Percentiles rank a stretch among this genome's conserved stretches.
Evolutionary conservation across 169 alveolate species (phyloP).

Genomic region (Plasmodium reichenowi): DNA sequence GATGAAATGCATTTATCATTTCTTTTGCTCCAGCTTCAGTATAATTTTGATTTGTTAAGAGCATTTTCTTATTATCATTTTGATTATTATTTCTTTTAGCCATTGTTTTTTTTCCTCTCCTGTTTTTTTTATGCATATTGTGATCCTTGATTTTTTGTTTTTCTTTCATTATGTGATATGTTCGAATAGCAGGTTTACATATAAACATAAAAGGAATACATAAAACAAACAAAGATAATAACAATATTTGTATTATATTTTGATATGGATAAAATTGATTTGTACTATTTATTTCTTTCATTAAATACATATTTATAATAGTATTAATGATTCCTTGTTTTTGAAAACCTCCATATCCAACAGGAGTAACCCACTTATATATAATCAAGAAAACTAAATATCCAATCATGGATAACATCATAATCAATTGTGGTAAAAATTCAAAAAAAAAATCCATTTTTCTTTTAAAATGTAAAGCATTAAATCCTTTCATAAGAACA

Average conservation of each 20-base stretch:
- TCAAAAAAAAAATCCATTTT: slow-evolving; percentile 95
- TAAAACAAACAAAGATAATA: slow-evolving; percentile 88
- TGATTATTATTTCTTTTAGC: slow-evolving; percentile 8
- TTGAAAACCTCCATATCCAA: slow-evolving; percentile 85
- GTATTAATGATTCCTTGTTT: slow-evolving; percentile 97
- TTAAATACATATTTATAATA: slow-evolving; percentile 95
- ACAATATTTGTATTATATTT: slow-evolving; percentile 85
- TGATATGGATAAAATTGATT: slow-evolving; percentile 87
- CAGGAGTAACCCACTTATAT: slow-evolving; percentile 95
- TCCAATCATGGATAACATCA: slow-evolving; percentile 95
- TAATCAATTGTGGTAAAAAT: slow-evolving; percentile 97
- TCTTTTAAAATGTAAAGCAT: slow-evolving; percentile 92
- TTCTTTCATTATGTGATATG: slow-evolving; percentile 74
- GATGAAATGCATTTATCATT: slow-evolving; percentile 71
- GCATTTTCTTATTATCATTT: background rate
- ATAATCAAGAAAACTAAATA: slow-evolving; percentile 95
- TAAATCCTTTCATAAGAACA: slow-evolving; percentile 94
- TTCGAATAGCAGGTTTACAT: slow-evolving; percentile 93
- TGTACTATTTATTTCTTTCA: slow-evolving; percentile 82
- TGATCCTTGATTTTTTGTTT: slow-evolving; percentile 31
- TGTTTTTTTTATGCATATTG: too few species aligned
- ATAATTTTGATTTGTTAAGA: background rate
- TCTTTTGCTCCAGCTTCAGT: slow-evolving; percentile 21
- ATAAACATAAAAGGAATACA: slow-evolving; percentile 96
- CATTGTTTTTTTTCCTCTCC: too few species aligned